Conservation (phyloP, 73 alveolate genomes). For the Symbiodinium pilosum region DNA sequence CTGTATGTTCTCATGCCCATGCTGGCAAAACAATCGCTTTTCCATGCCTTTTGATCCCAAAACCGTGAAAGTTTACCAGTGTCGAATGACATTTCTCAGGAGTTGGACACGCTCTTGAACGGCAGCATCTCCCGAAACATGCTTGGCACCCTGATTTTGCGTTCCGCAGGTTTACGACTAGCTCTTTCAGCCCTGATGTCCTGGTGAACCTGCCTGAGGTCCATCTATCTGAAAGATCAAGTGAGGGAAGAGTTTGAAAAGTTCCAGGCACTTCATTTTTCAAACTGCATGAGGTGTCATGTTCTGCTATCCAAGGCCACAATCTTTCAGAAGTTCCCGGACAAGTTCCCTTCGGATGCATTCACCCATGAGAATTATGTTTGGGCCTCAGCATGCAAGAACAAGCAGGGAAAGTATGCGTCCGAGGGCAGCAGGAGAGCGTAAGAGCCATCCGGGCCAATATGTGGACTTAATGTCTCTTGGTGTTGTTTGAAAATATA, state of each 20-base stretch:
- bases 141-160: not conserved
- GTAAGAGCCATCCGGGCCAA: too few species aligned
- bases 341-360: constrained; percentile 45
- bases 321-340: constrained; percentile 30
- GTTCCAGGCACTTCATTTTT: not conserved
- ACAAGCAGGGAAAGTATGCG: too few species aligned
- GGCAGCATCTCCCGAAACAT: constrained; percentile 78
- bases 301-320: not conserved
- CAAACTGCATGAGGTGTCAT: not conserved
- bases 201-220: not conserved
- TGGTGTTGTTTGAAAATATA: too few species aligned
- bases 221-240: constrained; percentile 47
- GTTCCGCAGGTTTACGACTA: too few species aligned
- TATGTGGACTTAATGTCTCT: too few species aligned
- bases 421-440: too few species aligned
- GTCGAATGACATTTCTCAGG: too few species aligned
- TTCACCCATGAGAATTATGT: constrained; percentile 42
- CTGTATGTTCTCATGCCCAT: too few species aligned
- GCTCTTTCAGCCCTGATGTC: not conserved
- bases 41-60: too few species aligned
- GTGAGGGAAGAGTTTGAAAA: not conserved
- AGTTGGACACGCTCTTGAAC: constrained; percentile 37
- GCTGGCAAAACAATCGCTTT: too few species aligned
- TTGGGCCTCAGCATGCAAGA: not conserved
- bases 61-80: too few species aligned